Evolutionary conservation across 768 basidiomycete genomes (phyloP).

Genomic region (Hygrophorus russula): DNA sequence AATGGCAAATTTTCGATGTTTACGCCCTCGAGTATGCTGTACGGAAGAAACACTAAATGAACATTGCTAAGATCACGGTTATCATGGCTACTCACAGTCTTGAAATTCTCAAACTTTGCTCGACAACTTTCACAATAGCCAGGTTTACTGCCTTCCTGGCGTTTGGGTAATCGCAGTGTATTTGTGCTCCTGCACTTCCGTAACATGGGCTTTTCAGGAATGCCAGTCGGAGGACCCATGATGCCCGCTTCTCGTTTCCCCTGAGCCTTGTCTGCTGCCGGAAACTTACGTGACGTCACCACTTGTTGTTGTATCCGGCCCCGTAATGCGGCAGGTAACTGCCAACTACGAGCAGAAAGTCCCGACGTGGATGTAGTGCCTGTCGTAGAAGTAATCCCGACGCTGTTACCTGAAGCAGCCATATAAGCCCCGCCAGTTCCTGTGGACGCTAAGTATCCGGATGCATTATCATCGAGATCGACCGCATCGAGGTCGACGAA

Average conservation of each 20-base stretch:
- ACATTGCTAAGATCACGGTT: slow-evolving; percentile 1
- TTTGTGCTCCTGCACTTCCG: slow-evolving; percentile 77
- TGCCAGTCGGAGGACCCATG: slow-evolving; percentile 61
- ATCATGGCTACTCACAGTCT: slow-evolving; percentile 39
- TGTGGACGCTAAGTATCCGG: slow-evolving; percentile 56
- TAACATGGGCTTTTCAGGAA: slow-evolving; percentile 45
- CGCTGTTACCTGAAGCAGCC: slow-evolving; percentile 93
- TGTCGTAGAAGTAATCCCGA: slow-evolving; percentile 82
- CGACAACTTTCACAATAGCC: slow-evolving; percentile 99
- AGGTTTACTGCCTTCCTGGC: slow-evolving; percentile 82
- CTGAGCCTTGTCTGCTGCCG: slow-evolving; percentile 8
- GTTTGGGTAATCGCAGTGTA: slow-evolving; percentile 59
- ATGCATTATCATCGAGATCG: slow-evolving; percentile 43
- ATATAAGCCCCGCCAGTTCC: slow-evolving; percentile 41
- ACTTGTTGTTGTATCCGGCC: slow-evolving; percentile 55
- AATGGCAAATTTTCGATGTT: slow-evolving; percentile 74
- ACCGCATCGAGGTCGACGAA: slow-evolving; percentile 30
- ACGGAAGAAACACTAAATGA: slow-evolving; percentile 4
- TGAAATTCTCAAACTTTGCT: slow-evolving; percentile 80
- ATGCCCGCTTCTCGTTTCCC: slow-evolving; percentile 20
- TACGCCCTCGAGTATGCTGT: slow-evolving; percentile 64
- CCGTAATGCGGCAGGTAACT: slow-evolving; percentile 42
- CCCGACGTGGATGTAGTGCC: slow-evolving; percentile 71
- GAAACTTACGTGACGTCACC: slow-evolving; percentile 47
- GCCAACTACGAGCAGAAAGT: slow-evolving; percentile 29